Evolutionary conservation across 495 filamentous ascomycete genomes (phyloP), one percentile per base, ranked within the genome.

Genomic region (Lophiotrema nucula): DNA sequence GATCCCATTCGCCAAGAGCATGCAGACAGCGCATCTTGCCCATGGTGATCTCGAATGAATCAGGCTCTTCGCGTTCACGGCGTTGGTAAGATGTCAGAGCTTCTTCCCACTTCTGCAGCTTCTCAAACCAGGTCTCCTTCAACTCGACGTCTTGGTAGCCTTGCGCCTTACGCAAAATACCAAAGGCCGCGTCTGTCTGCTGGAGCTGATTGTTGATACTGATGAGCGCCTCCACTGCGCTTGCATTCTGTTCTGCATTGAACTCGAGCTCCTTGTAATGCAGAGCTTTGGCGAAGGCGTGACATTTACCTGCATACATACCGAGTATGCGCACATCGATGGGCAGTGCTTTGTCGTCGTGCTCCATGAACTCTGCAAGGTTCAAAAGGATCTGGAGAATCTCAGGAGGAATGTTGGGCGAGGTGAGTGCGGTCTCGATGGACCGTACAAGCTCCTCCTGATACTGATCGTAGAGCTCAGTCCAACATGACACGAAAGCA

Each of bases 181-280:
- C 93, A 46, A 98, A 96, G 15, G 93, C 93, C 16, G 93, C 93
- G 72, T 98, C 93, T 10, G 90, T 95, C 67, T 98, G 93, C 67
- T 98, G 93, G 5, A 98, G 79, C 67, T 97, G 91, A 65, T 98
- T 98, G 74, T 98, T 98, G 73, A 99, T 97, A 12, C 89, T 92
- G 49, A 99, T 99, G 44, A 99, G 75, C 3, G 95, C 93, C 70
- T 99, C 93, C 1, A 97, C 93, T 15, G 95, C 90, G 51, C 85
- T 88, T n/a, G 90, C 87, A 60, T 90, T 96, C 64, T 97, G 93
- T 65, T 99, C 95, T 61, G 96, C 91, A 43, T 97, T 84, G 68
- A 97, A 99, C 65, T 99, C 93, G 1, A 99, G 79, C 70, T 99
- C 93, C 66, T 99, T 99, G 76, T 97, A 99, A 62, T 99, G 93